Evolutionary conservation across 1,284 basidiomycete genomes (phyloP).

Genomic region (Leccinum proliferum): DNA sequence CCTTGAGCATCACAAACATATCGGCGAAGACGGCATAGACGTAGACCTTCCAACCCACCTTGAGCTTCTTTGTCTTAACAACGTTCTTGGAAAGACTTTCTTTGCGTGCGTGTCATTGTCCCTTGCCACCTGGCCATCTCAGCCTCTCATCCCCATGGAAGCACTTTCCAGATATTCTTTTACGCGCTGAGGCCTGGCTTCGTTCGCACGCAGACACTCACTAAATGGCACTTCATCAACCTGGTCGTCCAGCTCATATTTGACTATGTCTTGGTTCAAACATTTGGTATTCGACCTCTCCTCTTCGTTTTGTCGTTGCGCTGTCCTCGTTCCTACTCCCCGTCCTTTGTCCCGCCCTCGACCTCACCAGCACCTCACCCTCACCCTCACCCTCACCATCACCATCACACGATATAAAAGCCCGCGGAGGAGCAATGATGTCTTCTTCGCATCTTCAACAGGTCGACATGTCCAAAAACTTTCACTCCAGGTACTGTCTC

Average conservation of each 20-base stretch:
- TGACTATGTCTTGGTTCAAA: constrained; percentile 62
- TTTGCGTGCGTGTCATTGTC: constrained; percentile 65
- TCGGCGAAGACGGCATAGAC: constrained; percentile 96
- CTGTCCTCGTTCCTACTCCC: too few species aligned
- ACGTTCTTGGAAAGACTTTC: constrained; percentile 96
- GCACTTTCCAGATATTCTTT: constrained; percentile 97
- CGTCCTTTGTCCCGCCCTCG: too few species aligned
- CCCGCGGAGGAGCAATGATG: constrained; percentile 80
- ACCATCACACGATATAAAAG: constrained; percentile 67
- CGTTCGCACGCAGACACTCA: constrained; percentile 79
- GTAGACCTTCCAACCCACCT: constrained; percentile 88
- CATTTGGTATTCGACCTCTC: constrained; percentile 43
- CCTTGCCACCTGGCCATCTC: neutral
- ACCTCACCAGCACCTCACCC: too few species aligned
- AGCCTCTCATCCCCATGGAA: constrained; percentile 26
- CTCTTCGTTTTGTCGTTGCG: too few species aligned
- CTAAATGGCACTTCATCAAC: constrained; percentile 84
- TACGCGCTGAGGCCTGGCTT: constrained; percentile 97
- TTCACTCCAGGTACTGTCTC: constrained; percentile 85
- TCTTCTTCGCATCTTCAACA: constrained; percentile 93
- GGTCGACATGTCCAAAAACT: constrained; percentile 97
- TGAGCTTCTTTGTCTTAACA: constrained; percentile 86
- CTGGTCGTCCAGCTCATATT: constrained; percentile 66
- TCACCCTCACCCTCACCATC: too few species aligned
- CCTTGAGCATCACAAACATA: constrained; percentile 90